phyloP scores from a whole-genome alignment of 495 filamentous ascomycete species.

The Daldinia grandis region DNA sequence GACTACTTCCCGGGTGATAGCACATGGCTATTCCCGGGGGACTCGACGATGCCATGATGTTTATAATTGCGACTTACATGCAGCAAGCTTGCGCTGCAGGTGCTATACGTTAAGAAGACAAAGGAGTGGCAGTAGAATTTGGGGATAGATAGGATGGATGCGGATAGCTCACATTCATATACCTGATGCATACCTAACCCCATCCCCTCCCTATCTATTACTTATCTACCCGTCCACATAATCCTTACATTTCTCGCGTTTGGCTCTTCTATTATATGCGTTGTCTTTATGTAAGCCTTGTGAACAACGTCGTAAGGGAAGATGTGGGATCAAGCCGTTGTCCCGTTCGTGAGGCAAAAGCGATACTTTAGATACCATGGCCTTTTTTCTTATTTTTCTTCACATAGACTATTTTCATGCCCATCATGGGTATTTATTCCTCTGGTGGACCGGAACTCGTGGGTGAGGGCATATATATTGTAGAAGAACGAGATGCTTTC shows the following conservation, averaged over 20 bases:
- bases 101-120: neutral
- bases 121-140: neutral
- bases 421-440: constrained; percentile 20
- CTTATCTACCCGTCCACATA: neutral
- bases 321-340: neutral
- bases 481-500: neutral
- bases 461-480: constrained; percentile 8
- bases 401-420: constrained; percentile 21
- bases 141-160: neutral
- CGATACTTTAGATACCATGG: constrained; percentile 12
- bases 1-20: constrained; percentile 74
- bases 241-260: neutral
- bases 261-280: neutral
- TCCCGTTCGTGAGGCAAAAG: neutral
- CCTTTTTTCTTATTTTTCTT: constrained; percentile 9
- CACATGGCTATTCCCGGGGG: constrained; percentile 56
- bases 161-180: neutral
- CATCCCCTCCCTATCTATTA: neutral
- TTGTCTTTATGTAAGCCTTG: neutral
- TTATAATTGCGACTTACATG: neutral
- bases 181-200: neutral
- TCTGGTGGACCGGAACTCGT: neutral
- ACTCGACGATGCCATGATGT: constrained; percentile 34
- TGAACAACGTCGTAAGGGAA: neutral
- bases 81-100: neutral